Evolutionary conservation across 2,329 filamentous ascomycete genomes (phyloP), one percentile per base, ranked within the genome.

Genomic region (Nothopassalora personata): DNA sequence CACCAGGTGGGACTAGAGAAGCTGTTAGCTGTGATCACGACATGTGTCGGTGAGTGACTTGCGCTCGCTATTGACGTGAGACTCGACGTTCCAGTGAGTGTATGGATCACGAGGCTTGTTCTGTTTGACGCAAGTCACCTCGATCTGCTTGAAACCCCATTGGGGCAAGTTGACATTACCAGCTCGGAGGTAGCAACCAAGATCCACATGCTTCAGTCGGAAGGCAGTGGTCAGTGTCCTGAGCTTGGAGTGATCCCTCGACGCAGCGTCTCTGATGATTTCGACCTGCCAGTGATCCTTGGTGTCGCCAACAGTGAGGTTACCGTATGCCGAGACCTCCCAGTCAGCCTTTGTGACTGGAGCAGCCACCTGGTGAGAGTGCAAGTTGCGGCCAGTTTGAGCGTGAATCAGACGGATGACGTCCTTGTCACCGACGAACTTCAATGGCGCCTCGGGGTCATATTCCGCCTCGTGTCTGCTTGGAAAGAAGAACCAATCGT

Each of bases 71-170:
- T 99, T 99, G 75, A 81, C 86, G 76, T 99, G 94, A 57, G 90
- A 88, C 79, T 99, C 94, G 34, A 99, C 88, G 77, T 99, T 99
- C 94, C 94, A 99, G 79, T 97, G 94, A 8, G 94, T 99, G 76
- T 96, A 97, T 45, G 91, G 85, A 74, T 99, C 94, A 56, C 87
- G 85, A 6, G 92, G 91, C 70, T 93, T 94, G 80, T 97, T 96
- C 67, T 88, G 85, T 80, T 96, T 97, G 66, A 88, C 86, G 76
- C 94, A 99, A 28, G 91, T 96, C 36, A 94, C 92, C 78, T 99
- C 94, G 66, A 99, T 97, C 78, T 99, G 94, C 80, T 97, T 97
- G 83, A 99, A 99, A 73, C 94, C 94, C 94, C 94, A 99, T 74
- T 97, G 94, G 54, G 94, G 94, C 64, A 99, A 82, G 76, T 97